Evolutionary conservation across 1,139 yeast genomes (phyloP).

Genomic region (Lodderomyces beijingensis): DNA sequence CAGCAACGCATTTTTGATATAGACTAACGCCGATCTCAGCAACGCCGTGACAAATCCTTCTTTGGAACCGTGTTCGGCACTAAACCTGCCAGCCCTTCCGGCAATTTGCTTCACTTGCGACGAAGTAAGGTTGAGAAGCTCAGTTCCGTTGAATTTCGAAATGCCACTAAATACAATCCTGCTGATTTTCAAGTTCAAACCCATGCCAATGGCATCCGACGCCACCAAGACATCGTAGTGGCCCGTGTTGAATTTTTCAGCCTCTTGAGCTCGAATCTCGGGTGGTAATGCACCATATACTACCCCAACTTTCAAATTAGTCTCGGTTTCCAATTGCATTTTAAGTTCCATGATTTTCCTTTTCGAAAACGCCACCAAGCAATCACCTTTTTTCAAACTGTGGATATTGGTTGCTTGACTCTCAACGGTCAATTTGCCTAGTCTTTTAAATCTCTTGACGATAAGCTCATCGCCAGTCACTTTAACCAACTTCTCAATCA

Average conservation of each 20-base stretch:
- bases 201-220: slow-evolving; percentile 98
- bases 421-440: slow-evolving; percentile 67
- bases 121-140: slow-evolving; percentile 43
- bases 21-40: slow-evolving; percentile 35
- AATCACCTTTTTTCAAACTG: slow-evolving; percentile 66
- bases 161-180: slow-evolving; percentile 71
- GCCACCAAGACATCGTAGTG: slow-evolving; percentile 80
- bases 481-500: slow-evolving; percentile 53
- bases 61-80: slow-evolving; percentile 30
- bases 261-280: slow-evolving; percentile 85
- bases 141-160: slow-evolving; percentile 67
- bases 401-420: slow-evolving; percentile 26
- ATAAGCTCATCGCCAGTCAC: slow-evolving; percentile 78
- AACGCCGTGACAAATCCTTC: slow-evolving; percentile 65
- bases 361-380: slow-evolving; percentile 85
- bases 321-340: slow-evolving; percentile 56
- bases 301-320: slow-evolving; percentile 73
- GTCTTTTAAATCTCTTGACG: slow-evolving; percentile 64
- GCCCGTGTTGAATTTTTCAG: slow-evolving; percentile 70
- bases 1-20: slow-evolving; percentile 41
- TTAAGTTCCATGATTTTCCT: slow-evolving; percentile 62
- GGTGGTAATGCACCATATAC: slow-evolving; percentile 97
- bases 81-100: slow-evolving; percentile 90
- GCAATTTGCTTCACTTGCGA: slow-evolving; percentile 88
- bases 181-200: slow-evolving; percentile 78